Base-by-base conservation (phyloP, 2,329 filamentous ascomycete genomes). In the Pezicula neosporulosa region DNA sequence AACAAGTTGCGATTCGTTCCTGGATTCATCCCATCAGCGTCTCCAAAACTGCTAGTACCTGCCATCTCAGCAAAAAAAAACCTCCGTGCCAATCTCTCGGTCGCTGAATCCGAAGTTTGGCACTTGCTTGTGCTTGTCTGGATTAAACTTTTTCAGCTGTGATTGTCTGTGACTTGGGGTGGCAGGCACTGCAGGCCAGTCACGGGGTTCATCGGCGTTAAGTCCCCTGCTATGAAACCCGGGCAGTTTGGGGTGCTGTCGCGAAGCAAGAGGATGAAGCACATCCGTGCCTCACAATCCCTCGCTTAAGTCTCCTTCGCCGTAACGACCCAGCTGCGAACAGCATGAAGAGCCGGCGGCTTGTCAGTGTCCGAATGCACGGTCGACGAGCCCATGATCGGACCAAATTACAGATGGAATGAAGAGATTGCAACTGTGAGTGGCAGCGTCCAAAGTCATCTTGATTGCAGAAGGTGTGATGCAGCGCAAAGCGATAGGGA, bases 281-380 rank as follows among this genome's bases (percentile, higher is more conserved):
- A 51, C 52, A 52, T 53, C 52, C 52, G 53, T 61, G 60, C 56
- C 52, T 59, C 60, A 62, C 51, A 45, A 13, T 28, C 30, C 36
- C 48, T 57, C 52, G 54, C 57, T 58, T 52, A 41, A 37, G 52
- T 27, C 18, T 13, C 19, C 28, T 44, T 53, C 53, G 49, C 53
- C 27, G 42, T 48, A 45, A n/a, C 30, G 12, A 33, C 30, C 30
- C 1, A 33, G 4, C 30, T 33, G 30, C 10, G 30, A 33, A 33
- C 9, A 33, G 30, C 30, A 33, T 33, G 10, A 33, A 33, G 30
- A 10, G 30, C 30, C 30, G 30, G 12, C 30, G n/a, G 41, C 24
- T 47, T 48, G 24, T 24, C 49, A 37, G 50, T 46, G 48, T 49
- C 48, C 44, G 46, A 16, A 43, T 44, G 50, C 48, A 53, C 49